Evolutionary conservation across 2,329 filamentous ascomycete species (phyloP).

Genomic region (Penicillium capsulatum): DNA sequence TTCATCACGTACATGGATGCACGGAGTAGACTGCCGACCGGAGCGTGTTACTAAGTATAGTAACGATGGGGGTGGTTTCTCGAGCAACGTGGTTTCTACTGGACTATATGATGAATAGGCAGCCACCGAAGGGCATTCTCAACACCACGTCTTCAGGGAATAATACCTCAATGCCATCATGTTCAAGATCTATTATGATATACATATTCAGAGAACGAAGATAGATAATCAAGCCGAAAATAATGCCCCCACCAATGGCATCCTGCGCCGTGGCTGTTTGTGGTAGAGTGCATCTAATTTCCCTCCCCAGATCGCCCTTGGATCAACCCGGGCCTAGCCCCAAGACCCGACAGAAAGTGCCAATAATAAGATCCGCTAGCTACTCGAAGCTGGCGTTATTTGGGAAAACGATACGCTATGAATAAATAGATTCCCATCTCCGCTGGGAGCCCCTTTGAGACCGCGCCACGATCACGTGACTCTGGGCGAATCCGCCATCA

Average conservation of each 20-base stretch:
- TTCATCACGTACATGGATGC: too few relatives aligned
- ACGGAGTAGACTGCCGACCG: not conserved
- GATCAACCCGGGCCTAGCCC: too few relatives aligned
- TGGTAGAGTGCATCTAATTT: not conserved
- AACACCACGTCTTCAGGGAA: too few relatives aligned
- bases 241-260: not conserved
- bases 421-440: constrained; percentile 1
- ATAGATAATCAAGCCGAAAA: not conserved
- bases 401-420: too few relatives aligned
- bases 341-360: too few relatives aligned
- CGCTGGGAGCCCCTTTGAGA: constrained; percentile 9
- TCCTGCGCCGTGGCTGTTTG: constrained; percentile 15
- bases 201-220: constrained; percentile 3
- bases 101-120: not conserved
- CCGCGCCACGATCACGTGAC: constrained; percentile 25
- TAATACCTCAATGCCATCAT: too few relatives aligned
- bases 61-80: constrained; percentile 1
- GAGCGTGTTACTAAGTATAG: constrained; percentile 12
- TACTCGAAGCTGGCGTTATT: too few relatives aligned
- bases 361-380: too few relatives aligned
- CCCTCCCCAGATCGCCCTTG: not conserved
- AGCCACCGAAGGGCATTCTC: too few relatives aligned
- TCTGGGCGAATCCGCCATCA: constrained; percentile 16
- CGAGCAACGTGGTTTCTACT: not conserved
- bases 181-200: too few relatives aligned